Evolutionary conservation across 306 rosid species (phyloP).

Genomic region (Lathyrus tuberosus): DNA sequence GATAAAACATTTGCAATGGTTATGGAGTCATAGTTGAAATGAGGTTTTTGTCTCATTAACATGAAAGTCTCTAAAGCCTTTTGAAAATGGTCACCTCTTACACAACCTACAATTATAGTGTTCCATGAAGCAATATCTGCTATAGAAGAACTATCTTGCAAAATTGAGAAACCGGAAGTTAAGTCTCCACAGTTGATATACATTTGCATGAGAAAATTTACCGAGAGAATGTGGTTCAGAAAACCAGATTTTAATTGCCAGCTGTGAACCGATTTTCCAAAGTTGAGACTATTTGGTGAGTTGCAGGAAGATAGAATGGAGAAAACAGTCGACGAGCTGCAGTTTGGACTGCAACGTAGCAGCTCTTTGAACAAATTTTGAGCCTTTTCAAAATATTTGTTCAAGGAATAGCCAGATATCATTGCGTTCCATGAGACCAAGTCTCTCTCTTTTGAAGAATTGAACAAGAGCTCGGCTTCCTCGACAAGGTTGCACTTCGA

Average conservation of each 20-base stretch:
- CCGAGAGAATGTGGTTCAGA: slow-evolving; percentile 44
- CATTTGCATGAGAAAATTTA: slow-evolving; percentile 57
- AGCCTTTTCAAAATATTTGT: slow-evolving; percentile 51
- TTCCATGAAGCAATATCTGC: slow-evolving; percentile 57
- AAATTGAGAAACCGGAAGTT: slow-evolving; percentile 48
- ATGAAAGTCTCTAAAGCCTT: slow-evolving; percentile 50
- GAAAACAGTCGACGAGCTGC: slow-evolving; percentile 52
- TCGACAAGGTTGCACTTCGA: slow-evolving; percentile 48
- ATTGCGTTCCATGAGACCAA: slow-evolving; percentile 63
- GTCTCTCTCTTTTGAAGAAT: slow-evolving; percentile 49
- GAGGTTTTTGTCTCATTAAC: slow-evolving; percentile 46
- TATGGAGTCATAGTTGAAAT: slow-evolving; percentile 50
- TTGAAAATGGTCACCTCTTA: slow-evolving; percentile 37
- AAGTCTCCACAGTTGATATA: slow-evolving; percentile 56
- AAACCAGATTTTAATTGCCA: slow-evolving; percentile 64
- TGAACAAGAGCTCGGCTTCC: slow-evolving; percentile 52
- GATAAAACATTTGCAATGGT: slow-evolving; percentile 55
- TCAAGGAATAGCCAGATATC: slow-evolving; percentile 65
- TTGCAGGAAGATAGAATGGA: slow-evolving; percentile 57
- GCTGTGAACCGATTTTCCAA: slow-evolving; percentile 63
- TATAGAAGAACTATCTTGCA: slow-evolving; percentile 43
- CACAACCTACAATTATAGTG: slow-evolving; percentile 57
- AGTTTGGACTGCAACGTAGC: slow-evolving; percentile 28
- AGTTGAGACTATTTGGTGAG: slow-evolving; percentile 42
- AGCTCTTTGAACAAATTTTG: slow-evolving; percentile 51